Conservation (phyloP, 2,329 filamentous ascomycete species). For the Neofusicoccum cordaticola region DNA sequence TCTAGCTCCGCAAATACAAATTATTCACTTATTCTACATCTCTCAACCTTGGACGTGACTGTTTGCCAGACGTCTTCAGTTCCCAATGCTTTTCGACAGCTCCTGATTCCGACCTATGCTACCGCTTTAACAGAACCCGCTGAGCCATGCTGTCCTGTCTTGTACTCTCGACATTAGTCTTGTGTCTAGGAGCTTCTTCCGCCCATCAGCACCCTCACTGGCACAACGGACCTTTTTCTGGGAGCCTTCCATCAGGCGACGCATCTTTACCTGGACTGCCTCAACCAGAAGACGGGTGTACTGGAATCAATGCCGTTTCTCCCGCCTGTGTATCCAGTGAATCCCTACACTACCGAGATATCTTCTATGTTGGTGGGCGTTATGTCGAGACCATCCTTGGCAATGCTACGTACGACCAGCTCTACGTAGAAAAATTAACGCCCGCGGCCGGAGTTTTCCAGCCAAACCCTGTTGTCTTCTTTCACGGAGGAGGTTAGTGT, state of each 20-base stretch:
- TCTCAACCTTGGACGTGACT: not conserved
- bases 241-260: too few relatives aligned
- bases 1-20: not conserved
- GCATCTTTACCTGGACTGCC: not conserved
- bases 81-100: not conserved
- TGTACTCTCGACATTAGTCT: not conserved
- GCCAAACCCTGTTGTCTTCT: conserved; percentile 24
- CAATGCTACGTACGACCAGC: conserved; percentile 39
- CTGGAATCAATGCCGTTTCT: not conserved
- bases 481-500: conserved; percentile 17
- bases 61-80: not conserved
- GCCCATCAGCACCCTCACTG: not conserved
- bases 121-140: not conserved
- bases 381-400: not conserved
- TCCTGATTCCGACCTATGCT: not conserved
- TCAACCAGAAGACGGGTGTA: not conserved
- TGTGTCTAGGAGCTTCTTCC: not conserved
- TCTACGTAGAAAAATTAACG: conserved; percentile 54
- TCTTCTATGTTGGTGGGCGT: not conserved
- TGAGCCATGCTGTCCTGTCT: not conserved
- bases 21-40: not conserved
- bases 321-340: not conserved
- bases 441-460: conserved; percentile 29
- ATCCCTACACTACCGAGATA: not conserved
- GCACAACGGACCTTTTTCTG: not conserved